Conservation (phyloP, 345 rosid genomes). For the Corymbia maculata region DNA sequence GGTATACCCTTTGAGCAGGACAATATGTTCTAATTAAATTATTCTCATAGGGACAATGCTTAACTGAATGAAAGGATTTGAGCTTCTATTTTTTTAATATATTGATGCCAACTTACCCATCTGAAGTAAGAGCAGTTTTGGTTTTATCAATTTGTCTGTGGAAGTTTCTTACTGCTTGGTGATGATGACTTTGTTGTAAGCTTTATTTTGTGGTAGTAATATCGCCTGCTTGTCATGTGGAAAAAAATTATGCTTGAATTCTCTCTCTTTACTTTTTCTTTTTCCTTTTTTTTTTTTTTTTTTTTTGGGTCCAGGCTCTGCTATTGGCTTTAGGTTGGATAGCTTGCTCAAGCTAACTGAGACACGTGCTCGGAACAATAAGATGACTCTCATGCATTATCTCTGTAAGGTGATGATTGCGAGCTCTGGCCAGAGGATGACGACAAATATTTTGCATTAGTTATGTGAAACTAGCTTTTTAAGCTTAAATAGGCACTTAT, state of each 20-base stretch:
- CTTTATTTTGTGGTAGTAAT: background rate
- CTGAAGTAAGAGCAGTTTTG: background rate
- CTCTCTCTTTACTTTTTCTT: background rate
- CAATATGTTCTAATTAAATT: background rate
- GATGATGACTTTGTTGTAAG: background rate
- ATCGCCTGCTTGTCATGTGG: background rate
- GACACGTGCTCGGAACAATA: slow-evolving; percentile 77
- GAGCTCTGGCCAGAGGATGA: background rate
- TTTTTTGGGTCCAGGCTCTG: slow-evolving; percentile 43
- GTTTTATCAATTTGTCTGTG: background rate
- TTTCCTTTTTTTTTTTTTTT: background rate
- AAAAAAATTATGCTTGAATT: background rate
- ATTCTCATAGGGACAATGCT: background rate
- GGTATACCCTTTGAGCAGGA: background rate
- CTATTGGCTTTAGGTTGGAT: slow-evolving; percentile 85
- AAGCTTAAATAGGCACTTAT: background rate
- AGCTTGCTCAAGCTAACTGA: slow-evolving; percentile 94
- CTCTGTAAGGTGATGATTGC: slow-evolving; percentile 71
- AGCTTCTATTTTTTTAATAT: background rate
- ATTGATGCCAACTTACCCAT: background rate
- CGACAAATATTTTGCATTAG: background rate
- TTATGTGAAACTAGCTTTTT: background rate
- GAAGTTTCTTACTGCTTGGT: background rate
- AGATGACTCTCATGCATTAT: slow-evolving; percentile 97
- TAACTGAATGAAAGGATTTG: background rate